Conservation (phyloP, 129 eudicot species). For the Heracleum sosnowskyi region DNA sequence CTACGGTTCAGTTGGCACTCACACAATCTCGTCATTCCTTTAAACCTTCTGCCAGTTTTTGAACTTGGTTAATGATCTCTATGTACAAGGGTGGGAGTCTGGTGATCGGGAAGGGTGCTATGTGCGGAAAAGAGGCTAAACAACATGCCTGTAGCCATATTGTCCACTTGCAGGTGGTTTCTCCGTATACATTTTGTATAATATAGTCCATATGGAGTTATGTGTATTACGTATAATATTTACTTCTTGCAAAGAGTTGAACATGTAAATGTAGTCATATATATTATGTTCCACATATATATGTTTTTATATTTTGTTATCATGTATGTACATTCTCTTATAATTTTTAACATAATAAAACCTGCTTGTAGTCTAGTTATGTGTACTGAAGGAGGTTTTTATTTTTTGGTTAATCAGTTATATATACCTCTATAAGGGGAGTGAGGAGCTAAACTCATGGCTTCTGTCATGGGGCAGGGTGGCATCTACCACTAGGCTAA, state of each 20-base stretch:
- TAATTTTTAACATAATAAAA: neutral
- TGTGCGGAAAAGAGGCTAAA: constrained; percentile 53
- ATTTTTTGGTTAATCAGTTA: too few relatives aligned
- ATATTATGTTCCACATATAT: too few relatives aligned
- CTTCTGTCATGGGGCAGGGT: too few relatives aligned
- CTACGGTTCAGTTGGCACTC: constrained; percentile 25
- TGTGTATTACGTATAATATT: neutral
- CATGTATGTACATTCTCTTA: too few relatives aligned
- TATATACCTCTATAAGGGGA: neutral
- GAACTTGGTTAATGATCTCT: neutral
- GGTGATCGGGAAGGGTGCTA: constrained; percentile 9
- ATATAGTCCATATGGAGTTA: neutral
- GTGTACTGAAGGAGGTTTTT: neutral
- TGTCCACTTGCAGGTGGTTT: constrained; percentile 61
- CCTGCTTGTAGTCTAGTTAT: neutral
- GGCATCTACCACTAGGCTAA: too few relatives aligned
- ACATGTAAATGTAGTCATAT: too few relatives aligned
- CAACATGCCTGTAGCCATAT: constrained; percentile 66
- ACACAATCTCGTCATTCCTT: neutral
- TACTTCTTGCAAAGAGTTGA: too few relatives aligned
- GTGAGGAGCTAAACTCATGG: neutral
- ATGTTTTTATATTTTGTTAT: too few relatives aligned
- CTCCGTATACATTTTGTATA: neutral
- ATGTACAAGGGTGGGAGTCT: neutral
- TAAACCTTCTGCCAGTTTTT: neutral